Evolutionary conservation across 305 asterid genomes (phyloP), one percentile per base, ranked within the genome.

Genomic region (Caryopteris hybrid): DNA sequence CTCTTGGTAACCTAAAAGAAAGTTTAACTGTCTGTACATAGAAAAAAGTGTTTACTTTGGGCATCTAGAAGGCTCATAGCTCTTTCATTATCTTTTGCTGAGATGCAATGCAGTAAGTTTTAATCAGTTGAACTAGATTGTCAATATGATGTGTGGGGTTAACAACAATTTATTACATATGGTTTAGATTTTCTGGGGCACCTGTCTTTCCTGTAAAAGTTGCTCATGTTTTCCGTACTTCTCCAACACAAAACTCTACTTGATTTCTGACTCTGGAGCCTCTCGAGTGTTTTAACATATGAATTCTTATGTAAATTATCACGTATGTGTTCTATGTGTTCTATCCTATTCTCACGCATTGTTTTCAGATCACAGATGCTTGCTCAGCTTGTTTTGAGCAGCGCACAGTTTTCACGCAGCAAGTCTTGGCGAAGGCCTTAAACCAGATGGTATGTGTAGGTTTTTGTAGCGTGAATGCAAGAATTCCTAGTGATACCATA

Each of bases 321-420:
- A 29, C 45, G 25, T 52, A 48, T 41, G 11, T 59, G 57, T 63
- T 70, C 43, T 75, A n/a, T n/a, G n/a, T n/a, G 51, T 33, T 61
- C 65, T 4, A 2, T 64, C 23, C 69, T 58, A 59, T 60, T 62
- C 46, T 68, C 69, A 33, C 68, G 68, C 39, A 51, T 54, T 67
- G 39, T 65, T 69, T 79, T 68, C 92, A 94, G 99, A 84, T 94
- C 67, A 94, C 87, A 22, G 99, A 94, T 86, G 96, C 88, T 72
- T 94, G 99, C 79, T 86, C 99, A 38, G 98, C 97, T 74, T 94
- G 98, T 81, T 94, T 94, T 75, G 99, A 94, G 84, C 99, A 94
- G 84, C 98, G 98, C 42, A 89, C 98, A 14, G 99, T 94, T 68
- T 94, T 94, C 73, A 94, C 99, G 3, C 99, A 94, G 66, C 95